Evolutionary conservation across 805 yeast genomes (phyloP).

Genomic region (Metschnikowia arizonensis): DNA sequence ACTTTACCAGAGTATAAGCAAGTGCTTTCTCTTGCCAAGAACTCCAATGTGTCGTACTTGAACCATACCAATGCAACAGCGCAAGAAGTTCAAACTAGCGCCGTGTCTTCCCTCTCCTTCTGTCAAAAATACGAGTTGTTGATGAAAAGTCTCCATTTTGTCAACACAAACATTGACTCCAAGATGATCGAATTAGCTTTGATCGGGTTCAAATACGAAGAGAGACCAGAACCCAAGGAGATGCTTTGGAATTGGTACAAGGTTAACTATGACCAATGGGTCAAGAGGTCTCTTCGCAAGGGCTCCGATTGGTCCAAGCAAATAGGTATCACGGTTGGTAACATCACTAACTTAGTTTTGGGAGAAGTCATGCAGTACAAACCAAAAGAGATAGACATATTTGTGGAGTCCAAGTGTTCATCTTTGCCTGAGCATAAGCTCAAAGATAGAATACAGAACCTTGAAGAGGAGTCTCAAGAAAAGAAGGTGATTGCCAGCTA

Average conservation of each 20-base stretch:
- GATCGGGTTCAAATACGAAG: conserved; percentile 47
- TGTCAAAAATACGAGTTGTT: conserved; percentile 43
- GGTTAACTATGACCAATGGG: conserved; percentile 51
- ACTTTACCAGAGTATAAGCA: conserved; percentile 57
- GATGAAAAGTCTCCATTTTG: conserved; percentile 53
- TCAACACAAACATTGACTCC: conserved; percentile 52
- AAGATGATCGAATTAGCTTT: conserved; percentile 52
- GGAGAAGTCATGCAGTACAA: conserved; percentile 35
- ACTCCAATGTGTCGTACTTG: conserved; percentile 42
- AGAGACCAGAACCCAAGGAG: conserved; percentile 25
- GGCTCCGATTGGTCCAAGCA: conserved; percentile 46
- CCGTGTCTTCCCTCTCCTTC: conserved; percentile 54
- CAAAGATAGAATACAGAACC: conserved; percentile 21
- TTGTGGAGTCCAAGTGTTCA: conserved; percentile 28
- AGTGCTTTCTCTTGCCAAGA: conserved; percentile 49
- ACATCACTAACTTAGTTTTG: conserved; percentile 40
- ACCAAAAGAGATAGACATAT: conserved; percentile 26
- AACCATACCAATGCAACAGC: conserved; percentile 31
- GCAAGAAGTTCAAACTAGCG: conserved; percentile 49
- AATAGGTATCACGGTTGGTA: conserved; percentile 41
- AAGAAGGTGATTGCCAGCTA: conserved; percentile 16
- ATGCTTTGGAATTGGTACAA: conserved; percentile 56
- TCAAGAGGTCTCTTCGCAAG: conserved; percentile 40
- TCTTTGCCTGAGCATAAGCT: conserved; percentile 39
- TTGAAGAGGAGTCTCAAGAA: conserved; percentile 23